Conservation (phyloP, 495 filamentous ascomycete species). For the Glutinoglossum americanum region DNA sequence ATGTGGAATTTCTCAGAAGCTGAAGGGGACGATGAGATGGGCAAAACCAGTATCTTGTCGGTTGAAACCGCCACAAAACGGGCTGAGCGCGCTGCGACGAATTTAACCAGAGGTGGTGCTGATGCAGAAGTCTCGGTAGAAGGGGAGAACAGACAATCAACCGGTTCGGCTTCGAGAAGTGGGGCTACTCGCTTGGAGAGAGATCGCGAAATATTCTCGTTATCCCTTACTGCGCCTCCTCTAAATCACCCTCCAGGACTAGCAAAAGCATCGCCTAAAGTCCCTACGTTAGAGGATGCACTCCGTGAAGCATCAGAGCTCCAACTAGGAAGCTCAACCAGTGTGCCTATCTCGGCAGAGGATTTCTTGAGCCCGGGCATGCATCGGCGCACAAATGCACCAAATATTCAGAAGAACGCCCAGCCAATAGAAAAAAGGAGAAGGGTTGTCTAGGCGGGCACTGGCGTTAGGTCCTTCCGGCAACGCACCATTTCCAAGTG, state of each 20-base stretch:
- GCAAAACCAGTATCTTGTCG: background rate
- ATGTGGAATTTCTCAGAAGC: conserved; percentile 75
- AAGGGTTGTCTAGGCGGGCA: background rate
- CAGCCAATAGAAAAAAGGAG: background rate
- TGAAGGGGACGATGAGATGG: conserved; percentile 11
- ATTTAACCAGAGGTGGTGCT: background rate
- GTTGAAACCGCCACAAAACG: background rate
- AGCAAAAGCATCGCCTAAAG: background rate
- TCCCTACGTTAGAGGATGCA: background rate
- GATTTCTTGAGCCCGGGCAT: background rate
- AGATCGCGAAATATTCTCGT: background rate
- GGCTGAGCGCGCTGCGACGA: background rate
- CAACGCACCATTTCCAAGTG: background rate
- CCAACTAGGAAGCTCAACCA: background rate
- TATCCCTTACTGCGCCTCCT: background rate
- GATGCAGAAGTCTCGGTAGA: background rate
- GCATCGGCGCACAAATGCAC: background rate
- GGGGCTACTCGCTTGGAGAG: background rate
- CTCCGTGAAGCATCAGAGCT: background rate
- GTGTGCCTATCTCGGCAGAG: background rate
- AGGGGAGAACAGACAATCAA: background rate
- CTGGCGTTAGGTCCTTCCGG: background rate
- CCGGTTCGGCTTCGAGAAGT: background rate
- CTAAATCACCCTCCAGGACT: background rate
- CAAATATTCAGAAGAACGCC: background rate